Evolutionary conservation across 1,284 basidiomycete species (phyloP), one percentile per base, ranked within the genome.

Genomic region (Earliella scabrosa): DNA sequence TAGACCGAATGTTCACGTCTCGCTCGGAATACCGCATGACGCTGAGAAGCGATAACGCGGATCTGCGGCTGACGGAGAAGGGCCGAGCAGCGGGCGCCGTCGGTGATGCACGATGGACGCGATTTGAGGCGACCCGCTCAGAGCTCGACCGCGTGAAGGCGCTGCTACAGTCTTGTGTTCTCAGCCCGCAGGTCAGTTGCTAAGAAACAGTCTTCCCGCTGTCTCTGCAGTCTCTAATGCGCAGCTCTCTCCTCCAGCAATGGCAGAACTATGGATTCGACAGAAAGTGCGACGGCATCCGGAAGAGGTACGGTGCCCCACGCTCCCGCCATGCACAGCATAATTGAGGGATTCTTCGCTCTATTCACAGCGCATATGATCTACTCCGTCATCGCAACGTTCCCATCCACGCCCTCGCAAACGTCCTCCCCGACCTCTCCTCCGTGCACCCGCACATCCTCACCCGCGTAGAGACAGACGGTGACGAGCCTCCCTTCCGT

Each of bases 1-100:
- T 23, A 94, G 92, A 96, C 66, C 88, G 94, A 34, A 95, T 96
- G 93, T 96, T 96, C 70, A 96, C 94, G 0, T 91, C 91, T 20
- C 81, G 94, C 43, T 92, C 90, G 31, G 94, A 97, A 67, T 97
- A 94, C 68, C 83, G 94, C 26, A 87, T 97, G 82, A 88, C 88
- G 0, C 80, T 95, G 40, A 80, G 94, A 43, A 88, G 90, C 48
- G 94, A 97, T 73, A 96, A 97, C 61, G 94, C 94, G 2, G 93
- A 96, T 73, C 51, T 85, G 51, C 81, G 93, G 32, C 74, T 97
- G 51, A 96, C 94, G 0, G 80, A 82, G 62, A 86, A 86, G 68
- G 92, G 89, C 4, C 76, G 81, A 39, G 60, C 69, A 2, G 80
- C 75, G 3, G 87, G 89, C 5, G 82, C 82, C 4, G 79, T 95